Conservation (phyloP, 78 protist species). For the Dictyostelium purpureum region DNA sequence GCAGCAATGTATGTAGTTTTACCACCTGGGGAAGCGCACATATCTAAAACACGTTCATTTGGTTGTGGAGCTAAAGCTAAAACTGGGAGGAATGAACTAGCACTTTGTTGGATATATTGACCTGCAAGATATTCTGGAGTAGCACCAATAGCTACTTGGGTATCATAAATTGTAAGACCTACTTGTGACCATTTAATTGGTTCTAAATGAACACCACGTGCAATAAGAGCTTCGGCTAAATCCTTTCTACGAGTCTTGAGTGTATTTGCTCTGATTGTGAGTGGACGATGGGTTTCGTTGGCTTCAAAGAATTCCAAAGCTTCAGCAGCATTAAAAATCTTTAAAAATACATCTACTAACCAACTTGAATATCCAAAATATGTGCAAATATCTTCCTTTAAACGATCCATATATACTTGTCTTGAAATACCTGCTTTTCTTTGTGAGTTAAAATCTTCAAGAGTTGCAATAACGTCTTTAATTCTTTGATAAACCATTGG, state of each 20-base stretch:
- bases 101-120: conserved; percentile 98
- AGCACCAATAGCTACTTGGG: conserved; percentile 92
- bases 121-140: conserved; percentile 98
- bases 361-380: conserved; percentile 90
- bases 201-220: conserved; percentile 94
- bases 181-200: conserved; percentile 94
- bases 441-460: conserved; percentile 55
- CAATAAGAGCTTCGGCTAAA: conserved; percentile 87
- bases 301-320: conserved; percentile 94
- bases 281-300: conserved; percentile 96
- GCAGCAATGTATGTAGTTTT: conserved; percentile 97
- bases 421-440: conserved; percentile 82
- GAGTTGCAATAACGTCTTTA: conserved; percentile 41
- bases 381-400: conserved; percentile 85
- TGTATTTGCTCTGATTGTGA: conserved; percentile 98
- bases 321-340: conserved; percentile 90
- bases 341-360: conserved; percentile 85
- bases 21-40: conserved; percentile 99
- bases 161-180: conserved; percentile 96
- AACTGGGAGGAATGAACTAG: conserved; percentile 98
- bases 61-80: conserved; percentile 96
- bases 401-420: conserved; percentile 82
- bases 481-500: conserved; percentile 76
- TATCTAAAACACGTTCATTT: conserved; percentile 94
- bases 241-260: conserved; percentile 93